Evolutionary conservation across 2,329 filamentous ascomycete genomes (phyloP), one percentile per base, ranked within the genome.

Genomic region (Alternaria tenuissima): DNA sequence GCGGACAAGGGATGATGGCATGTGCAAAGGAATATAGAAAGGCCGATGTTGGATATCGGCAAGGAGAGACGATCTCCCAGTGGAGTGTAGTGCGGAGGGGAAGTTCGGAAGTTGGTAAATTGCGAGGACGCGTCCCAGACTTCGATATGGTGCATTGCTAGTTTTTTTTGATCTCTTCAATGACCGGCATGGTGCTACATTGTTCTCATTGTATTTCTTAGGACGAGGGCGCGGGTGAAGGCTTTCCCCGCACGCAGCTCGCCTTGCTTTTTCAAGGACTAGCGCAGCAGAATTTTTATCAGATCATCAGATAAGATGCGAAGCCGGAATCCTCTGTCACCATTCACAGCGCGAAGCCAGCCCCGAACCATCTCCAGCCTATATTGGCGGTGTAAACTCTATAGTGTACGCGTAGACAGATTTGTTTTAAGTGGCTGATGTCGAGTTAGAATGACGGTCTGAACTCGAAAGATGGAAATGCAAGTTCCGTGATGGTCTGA

Each of bases 221-320:
- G 24, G 14, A 28, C 6, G 4, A 9, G 3, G 3, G 18, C 24
- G 18, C 46, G 26, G 16, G 16, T 34, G 20, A 47, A 47, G 18
- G 36, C 20, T 53, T 24, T 26, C 36, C 44, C 22, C 28, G 20
- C 26, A 18, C 24, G n/a, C 12, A 8, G 11, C 14, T 7, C 3
- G 2, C 26, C 3, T 14, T 32, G 24, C 48, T 12, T 20, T 18
- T 53, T 54, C 3, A 2, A 24, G 38, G 7, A 4, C 24, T 56
- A 56, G 44, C 20, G 43, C n/a, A 14, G 11, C 16, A 36, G 38
- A 14, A 8, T 58, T 52, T 64, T 64, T 63, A 66, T 67, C 61
- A 52, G 55, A 66, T 62, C 63, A 66, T 66, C 63, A 57, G 61
- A 66, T 64, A 62, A 62, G 52, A 59, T 47, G 61, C 65, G 57